Evolutionary conservation across 1,139 yeast species (phyloP).

Genomic region (Lodderomyces margitis): DNA sequence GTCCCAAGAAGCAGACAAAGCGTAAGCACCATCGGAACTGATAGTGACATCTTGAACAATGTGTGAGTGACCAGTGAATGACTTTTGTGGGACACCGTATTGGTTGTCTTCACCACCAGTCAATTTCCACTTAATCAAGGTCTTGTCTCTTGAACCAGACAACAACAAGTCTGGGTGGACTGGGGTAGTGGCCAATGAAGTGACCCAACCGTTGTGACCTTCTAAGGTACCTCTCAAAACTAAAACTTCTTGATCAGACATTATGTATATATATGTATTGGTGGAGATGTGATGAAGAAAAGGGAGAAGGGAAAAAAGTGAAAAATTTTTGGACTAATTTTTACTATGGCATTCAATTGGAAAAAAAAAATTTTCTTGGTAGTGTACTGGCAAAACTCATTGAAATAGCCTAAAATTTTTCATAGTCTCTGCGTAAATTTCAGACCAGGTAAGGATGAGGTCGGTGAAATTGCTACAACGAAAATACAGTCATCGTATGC

Average conservation of each 20-base stretch:
- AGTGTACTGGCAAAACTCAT: constrained; percentile 1
- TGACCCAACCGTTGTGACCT: constrained; percentile 89
- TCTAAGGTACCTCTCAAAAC: constrained; percentile 99
- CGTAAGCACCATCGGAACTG: constrained; percentile 98
- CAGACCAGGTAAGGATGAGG: neutral
- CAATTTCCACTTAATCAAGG: constrained; percentile 97
- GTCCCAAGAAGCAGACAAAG: constrained; percentile 99
- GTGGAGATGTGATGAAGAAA: neutral
- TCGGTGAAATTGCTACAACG: too few species aligned
- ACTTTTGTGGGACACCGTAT: constrained; percentile 98
- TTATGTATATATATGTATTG: constrained; percentile 21
- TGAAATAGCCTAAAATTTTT: neutral
- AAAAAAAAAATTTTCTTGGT: constrained; percentile 1
- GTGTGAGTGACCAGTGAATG: constrained; percentile 98
- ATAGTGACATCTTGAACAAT: constrained; percentile 97
- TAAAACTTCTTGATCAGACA: constrained; percentile 88
- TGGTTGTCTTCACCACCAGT: constrained; percentile 93
- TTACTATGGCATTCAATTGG: neutral
- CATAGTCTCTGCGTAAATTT: neutral
- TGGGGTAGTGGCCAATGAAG: constrained; percentile 97
- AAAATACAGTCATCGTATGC: too few species aligned
- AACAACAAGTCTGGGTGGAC: constrained; percentile 97
- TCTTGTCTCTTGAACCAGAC: constrained; percentile 99
- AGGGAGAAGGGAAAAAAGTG: constrained; percentile 3
- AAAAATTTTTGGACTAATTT: constrained; percentile 1